Base-by-base conservation (phyloP, 2,329 filamentous ascomycete species). In the Fusarium lateritium region DNA sequence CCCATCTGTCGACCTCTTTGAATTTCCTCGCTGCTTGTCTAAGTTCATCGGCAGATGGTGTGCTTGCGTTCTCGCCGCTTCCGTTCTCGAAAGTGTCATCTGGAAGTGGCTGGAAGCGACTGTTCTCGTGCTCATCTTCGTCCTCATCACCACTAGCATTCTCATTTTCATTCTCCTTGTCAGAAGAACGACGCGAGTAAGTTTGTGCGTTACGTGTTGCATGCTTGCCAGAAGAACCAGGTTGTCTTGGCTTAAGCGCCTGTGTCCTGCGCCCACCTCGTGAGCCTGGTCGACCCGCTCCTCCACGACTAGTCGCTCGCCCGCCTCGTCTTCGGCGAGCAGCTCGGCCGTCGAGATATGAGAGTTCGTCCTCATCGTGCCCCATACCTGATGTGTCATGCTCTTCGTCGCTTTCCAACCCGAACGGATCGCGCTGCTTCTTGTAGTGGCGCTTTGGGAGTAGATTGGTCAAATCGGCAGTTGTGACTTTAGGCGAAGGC, bases 1-100 rank as follows among this genome's bases (percentile, higher is more conserved):
- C 84, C 89, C 89, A 92, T 78, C 85, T 82, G 76, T 92, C 90
- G 40, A 92, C 90, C 78, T 92, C 89, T 76, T 86, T 84, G 72
- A 92, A 92, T 78, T 91, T 91, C 75, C 82, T 84, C 11, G 83
- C 83, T 40, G 88, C 87, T 50, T 83, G 81, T 77, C 86, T 87
- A 64, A 92, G 80, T 81, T 89, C 88, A 42, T 85, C 78, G 24
- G 84, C 80, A 47, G 84, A 75, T 8, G 80, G 76, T 75, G 73
- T 81, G 39, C 69, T 78, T 70, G 73, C 78, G 73, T 69, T 80
- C 79, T 73, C 76, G 50, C 77, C 62, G 38, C 62, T 67, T 31
- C 55, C 76, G 14, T 65, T 67, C 17, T 79, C 81, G 71, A 83
- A 81, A 0, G 81, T 82, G 51, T 86, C 81, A 38, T 87, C 84